Percentiles rank a stretch among this genome's conserved stretches.
Conservation (phyloP, 768 basidiomycete species). For the Mycena alexandri region DNA sequence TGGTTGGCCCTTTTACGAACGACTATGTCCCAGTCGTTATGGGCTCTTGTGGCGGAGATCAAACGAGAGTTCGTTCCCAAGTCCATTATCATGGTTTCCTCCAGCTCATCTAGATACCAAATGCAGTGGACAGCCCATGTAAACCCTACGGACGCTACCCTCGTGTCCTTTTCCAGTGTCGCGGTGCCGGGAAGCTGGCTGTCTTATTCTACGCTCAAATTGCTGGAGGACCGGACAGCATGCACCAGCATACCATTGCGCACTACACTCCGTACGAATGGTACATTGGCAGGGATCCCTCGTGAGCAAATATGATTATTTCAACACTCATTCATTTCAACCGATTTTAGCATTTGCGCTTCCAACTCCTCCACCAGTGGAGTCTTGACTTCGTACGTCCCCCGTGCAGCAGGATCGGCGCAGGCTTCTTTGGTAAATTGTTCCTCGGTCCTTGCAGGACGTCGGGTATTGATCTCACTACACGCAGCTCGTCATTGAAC, state of each 20-base stretch:
- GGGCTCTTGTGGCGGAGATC: slow-evolving; percentile 21
- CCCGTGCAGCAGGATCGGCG: slow-evolving; percentile 14
- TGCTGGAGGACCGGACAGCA: slow-evolving; percentile 14
- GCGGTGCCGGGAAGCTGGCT: slow-evolving; percentile 25
- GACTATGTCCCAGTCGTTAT: slow-evolving; percentile 25
- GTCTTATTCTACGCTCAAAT: slow-evolving; percentile 25
- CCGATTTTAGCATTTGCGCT: slow-evolving; percentile 20
- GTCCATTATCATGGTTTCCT: slow-evolving; percentile 13
- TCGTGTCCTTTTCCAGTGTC: slow-evolving; percentile 25
- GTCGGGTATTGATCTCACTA: slow-evolving; percentile 18
- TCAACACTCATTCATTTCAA: slow-evolving; percentile 23
- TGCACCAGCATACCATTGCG: slow-evolving; percentile 22
- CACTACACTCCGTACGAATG: slow-evolving; percentile 26
- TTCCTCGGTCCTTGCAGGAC: slow-evolving; percentile 11
- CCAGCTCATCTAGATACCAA: slow-evolving; percentile 17
- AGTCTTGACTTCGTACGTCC: slow-evolving; percentile 23
- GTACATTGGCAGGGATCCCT: slow-evolving; percentile 23
- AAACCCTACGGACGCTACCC: slow-evolving; percentile 22
- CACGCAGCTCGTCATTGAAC: slow-evolving; percentile 25
- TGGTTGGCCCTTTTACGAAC: slow-evolving; percentile 24
- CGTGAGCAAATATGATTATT: slow-evolving; percentile 17
- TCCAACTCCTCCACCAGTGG: slow-evolving; percentile 23
- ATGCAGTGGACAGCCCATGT: slow-evolving; percentile 27
- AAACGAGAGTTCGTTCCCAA: slow-evolving; percentile 19
- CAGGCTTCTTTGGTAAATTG: slow-evolving; percentile 25